Conservation (phyloP, 768 basidiomycete genomes). For the Guyanaporus albipodus region DNA sequence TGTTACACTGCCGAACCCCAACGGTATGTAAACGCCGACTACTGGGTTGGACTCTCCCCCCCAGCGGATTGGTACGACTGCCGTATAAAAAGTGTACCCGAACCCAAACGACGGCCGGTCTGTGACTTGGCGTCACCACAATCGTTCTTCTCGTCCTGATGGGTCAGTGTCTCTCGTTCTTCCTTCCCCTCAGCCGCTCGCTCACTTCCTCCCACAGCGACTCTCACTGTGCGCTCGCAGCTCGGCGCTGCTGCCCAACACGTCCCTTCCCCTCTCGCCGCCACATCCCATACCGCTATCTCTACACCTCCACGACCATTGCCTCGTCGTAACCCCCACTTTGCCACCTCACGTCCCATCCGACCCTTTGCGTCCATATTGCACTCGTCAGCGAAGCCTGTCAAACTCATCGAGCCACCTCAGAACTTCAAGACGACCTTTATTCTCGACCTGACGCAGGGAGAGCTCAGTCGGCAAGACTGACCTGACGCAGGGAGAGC, state of each 20-base stretch:
- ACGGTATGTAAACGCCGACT: conserved; percentile 8
- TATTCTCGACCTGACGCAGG: conserved; percentile 77
- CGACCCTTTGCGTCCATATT: conserved; percentile 71
- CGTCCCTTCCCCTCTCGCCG: conserved; percentile 64
- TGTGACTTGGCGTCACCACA: conserved; percentile 29
- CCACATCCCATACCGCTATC: conserved; percentile 30
- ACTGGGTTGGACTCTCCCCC: conserved; percentile 3
- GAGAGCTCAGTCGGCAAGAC: conserved; percentile 74
- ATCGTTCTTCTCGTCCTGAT: conserved; percentile 30
- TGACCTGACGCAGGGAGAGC: conserved; percentile 81
- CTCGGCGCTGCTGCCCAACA: conserved; percentile 34
- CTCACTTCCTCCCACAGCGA: conserved; percentile 25
- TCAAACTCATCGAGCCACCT: conserved; percentile 79
- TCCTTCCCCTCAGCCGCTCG: neutral
- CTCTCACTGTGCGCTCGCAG: conserved; percentile 38
- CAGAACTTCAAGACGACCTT: conserved; percentile 67
- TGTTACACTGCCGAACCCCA: conserved; percentile 29
- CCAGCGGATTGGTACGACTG: conserved; percentile 29
- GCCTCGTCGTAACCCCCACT: conserved; percentile 47
- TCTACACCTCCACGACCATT: conserved; percentile 31
- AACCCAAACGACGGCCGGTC: conserved; percentile 27
- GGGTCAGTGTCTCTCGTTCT: conserved; percentile 32
- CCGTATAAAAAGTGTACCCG: conserved; percentile 30
- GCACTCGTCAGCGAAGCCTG: conserved; percentile 41
- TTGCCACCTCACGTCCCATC: conserved; percentile 70